Conservation (phyloP, 805 yeast genomes). For the Barnettozyma siamensis region DNA sequence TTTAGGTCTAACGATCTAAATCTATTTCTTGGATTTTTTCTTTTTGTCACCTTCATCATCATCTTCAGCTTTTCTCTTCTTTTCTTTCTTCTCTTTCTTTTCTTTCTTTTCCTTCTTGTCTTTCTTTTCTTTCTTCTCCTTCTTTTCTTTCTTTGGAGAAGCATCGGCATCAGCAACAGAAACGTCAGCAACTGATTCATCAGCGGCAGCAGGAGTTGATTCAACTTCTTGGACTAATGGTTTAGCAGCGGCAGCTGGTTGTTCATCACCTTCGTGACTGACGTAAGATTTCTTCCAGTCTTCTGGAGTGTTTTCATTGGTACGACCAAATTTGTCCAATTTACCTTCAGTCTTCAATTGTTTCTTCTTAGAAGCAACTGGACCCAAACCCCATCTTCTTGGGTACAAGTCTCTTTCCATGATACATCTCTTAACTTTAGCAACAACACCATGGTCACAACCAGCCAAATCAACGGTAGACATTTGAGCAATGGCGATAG, state of each 20-base stretch:
- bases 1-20: background rate
- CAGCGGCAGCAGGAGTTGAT: slow-evolving; percentile 24
- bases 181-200: slow-evolving; percentile 6
- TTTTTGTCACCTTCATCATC: slow-evolving; percentile 46
- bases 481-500: slow-evolving; percentile 98
- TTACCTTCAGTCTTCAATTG: slow-evolving; percentile 96
- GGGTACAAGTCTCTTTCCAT: slow-evolving; percentile 99
- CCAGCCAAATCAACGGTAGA: slow-evolving; percentile 93
- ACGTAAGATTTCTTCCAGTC: slow-evolving; percentile 86
- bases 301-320: slow-evolving; percentile 89
- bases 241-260: slow-evolving; percentile 33
- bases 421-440: slow-evolving; percentile 97
- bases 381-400: slow-evolving; percentile 99
- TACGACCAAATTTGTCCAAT: slow-evolving; percentile 92
- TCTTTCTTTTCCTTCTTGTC: slow-evolving; percentile 52
- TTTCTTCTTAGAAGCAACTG: slow-evolving; percentile 97
- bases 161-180: slow-evolving; percentile 26
- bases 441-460: slow-evolving; percentile 98
- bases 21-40: slow-evolving; percentile 38
- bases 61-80: slow-evolving; percentile 48
- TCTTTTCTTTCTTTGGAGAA: slow-evolving; percentile 28
- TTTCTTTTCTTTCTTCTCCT: slow-evolving; percentile 48
- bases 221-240: slow-evolving; percentile 41
- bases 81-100: slow-evolving; percentile 53
- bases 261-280: slow-evolving; percentile 57